Conservation (phyloP, 1,284 basidiomycete genomes). For the Puccinia brachypodii region DNA sequence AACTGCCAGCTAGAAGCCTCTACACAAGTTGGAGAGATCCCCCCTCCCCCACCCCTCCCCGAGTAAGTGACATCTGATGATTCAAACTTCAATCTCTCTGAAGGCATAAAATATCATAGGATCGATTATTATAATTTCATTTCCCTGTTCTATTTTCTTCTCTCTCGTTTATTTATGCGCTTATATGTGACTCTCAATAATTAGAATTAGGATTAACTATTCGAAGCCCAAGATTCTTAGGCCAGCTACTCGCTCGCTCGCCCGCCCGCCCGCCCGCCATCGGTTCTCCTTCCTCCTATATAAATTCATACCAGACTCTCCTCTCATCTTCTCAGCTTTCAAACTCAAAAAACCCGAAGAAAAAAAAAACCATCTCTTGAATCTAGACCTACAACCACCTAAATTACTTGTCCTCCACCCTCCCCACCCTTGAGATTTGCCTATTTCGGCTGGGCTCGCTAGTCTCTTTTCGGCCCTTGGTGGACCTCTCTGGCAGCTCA, state of each 20-base stretch:
- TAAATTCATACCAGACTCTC: no score
- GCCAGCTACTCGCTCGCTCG: conserved; percentile 7
- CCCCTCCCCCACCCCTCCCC: no score
- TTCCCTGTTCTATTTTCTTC: neutral
- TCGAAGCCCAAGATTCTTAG: neutral
- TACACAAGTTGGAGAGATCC: neutral
- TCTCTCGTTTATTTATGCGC: neutral
- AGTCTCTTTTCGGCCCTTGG: conserved; percentile 11
- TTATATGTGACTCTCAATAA: neutral
- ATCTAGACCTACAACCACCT: neutral
- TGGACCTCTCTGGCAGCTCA: neutral
- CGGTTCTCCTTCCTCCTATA: neutral
- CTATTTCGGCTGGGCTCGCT: conserved; percentile 26
- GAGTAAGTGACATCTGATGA: conserved; percentile 7
- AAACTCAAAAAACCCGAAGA: no score
- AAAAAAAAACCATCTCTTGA: no score
- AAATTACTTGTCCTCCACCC: neutral
- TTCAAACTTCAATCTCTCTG: neutral
- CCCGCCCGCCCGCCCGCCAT: neutral
- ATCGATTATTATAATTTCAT: no score
- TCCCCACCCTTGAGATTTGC: neutral
- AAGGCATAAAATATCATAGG: no score
- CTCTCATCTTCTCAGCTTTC: no score
- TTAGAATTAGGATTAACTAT: no score
- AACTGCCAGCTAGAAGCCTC: conserved; percentile 19